These are phyloP conservation scores for Biancaea sappan DNA, from an alignment of 306 rosid genomes.

Conservation along the genomic window DNA sequence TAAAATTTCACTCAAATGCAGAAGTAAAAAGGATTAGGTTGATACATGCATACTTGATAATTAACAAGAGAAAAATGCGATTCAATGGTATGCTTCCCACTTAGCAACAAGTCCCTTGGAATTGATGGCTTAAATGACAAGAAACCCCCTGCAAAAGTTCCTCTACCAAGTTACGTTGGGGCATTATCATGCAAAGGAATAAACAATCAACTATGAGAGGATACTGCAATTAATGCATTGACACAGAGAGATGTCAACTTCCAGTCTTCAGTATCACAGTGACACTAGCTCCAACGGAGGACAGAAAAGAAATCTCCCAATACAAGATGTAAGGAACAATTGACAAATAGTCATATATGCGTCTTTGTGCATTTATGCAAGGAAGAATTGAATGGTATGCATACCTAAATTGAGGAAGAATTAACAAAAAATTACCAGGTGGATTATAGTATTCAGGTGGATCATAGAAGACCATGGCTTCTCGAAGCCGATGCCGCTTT, in stretches of 20 bases:
- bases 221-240: slow-evolving; percentile 16
- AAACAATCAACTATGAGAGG: slow-evolving; percentile 21
- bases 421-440: slow-evolving; percentile 53
- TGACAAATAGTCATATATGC: slow-evolving; percentile 8
- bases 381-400: slow-evolving; percentile 23
- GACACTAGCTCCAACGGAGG: slow-evolving; percentile 14
- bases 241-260: slow-evolving; percentile 17
- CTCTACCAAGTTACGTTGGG: slow-evolving; percentile 16
- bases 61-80: slow-evolving; percentile 84
- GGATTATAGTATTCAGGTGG: slow-evolving; percentile 90
- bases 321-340: slow-evolving; percentile 4
- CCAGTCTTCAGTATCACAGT: slow-evolving; percentile 24
- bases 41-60: slow-evolving; percentile 78
- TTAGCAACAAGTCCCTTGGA: slow-evolving; percentile 73
- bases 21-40: slow-evolving; percentile 44
- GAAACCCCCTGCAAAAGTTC: slow-evolving; percentile 77
- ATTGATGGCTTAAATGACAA: slow-evolving; percentile 86
- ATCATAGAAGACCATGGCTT: slow-evolving; percentile 86
- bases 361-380: background rate
- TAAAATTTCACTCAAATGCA: slow-evolving; percentile 35
- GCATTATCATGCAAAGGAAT: slow-evolving; percentile 28
- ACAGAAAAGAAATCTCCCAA: slow-evolving; percentile 17
- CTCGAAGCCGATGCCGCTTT: slow-evolving; percentile 95
- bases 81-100: slow-evolving; percentile 65
- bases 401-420: slow-evolving; percentile 18